These are phyloP conservation scores for Gossypium herbaceum DNA, from an alignment of 345 rosid species.

Conservation along the genomic window DNA sequence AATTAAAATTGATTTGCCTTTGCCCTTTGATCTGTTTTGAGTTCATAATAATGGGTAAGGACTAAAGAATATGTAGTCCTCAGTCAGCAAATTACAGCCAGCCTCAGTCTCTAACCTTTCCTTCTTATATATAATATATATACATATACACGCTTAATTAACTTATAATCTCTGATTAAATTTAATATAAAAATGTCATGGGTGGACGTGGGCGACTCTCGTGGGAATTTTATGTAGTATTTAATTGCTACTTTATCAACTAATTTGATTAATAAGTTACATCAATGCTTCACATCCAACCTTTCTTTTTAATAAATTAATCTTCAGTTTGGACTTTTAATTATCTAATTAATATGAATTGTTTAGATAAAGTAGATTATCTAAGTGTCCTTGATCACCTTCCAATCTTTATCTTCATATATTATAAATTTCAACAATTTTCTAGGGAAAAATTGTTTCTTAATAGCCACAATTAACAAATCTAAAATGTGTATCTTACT, in stretches of 20 bases:
- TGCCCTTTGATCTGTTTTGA: no score
- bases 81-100: conserved; percentile 24
- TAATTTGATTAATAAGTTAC: neutral
- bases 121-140: neutral
- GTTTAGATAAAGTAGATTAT: no score
- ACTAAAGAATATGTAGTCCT: conserved; percentile 1
- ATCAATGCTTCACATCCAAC: neutral
- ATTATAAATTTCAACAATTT: neutral
- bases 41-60: neutral
- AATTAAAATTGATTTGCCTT: neutral
- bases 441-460: neutral
- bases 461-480: no score
- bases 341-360: no score
- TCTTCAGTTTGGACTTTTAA: neutral
- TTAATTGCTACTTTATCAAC: neutral
- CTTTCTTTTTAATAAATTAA: neutral
- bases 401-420: neutral
- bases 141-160: neutral
- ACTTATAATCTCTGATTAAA: neutral
- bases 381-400: neutral
- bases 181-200: neutral
- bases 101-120: conserved; percentile 5
- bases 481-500: no score
- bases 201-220: neutral
- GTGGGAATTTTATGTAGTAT: neutral